Percentiles rank a stretch among this genome's conserved stretches.
Conservation (phyloP, 345 rosid genomes). For the Euphorbia tirucalli region DNA sequence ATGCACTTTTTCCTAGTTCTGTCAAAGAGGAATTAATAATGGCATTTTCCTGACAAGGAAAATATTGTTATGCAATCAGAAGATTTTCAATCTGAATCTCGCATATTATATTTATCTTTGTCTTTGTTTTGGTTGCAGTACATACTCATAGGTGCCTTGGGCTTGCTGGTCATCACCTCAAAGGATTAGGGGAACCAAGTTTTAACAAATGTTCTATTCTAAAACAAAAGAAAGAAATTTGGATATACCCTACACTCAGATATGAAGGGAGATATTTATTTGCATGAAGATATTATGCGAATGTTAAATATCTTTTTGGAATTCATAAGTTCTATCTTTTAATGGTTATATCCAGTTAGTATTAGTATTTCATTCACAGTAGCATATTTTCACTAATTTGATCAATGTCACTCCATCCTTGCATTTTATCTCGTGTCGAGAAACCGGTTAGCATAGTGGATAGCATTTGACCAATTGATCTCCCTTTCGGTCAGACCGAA, state of each 20-base stretch:
- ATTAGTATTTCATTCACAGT: neutral
- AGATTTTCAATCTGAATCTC: neutral
- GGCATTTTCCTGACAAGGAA: neutral
- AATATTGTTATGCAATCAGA: neutral
- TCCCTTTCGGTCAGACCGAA: too few species aligned
- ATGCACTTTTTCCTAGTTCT: neutral
- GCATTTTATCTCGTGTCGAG: too few species aligned
- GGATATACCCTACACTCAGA: neutral
- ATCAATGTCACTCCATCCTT: neutral
- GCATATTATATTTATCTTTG: neutral
- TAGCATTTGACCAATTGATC: too few species aligned
- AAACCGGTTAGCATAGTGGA: too few species aligned
- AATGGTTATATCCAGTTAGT: neutral
- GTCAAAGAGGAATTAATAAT: neutral
- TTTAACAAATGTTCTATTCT: neutral
- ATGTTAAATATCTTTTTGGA: neutral
- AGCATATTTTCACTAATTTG: neutral
- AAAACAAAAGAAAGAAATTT: neutral
- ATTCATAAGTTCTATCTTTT: neutral
- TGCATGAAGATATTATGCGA: neutral
- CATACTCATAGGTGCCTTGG: conserved; percentile 50
- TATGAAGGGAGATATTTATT: neutral
- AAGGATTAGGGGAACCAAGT: conserved; percentile 39
- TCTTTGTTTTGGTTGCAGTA: conserved; percentile 43
- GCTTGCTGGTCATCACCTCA: conserved; percentile 58